Evolutionary conservation across 2,329 filamentous ascomycete genomes (phyloP).

Genomic region (Fusarium nisikadoi): DNA sequence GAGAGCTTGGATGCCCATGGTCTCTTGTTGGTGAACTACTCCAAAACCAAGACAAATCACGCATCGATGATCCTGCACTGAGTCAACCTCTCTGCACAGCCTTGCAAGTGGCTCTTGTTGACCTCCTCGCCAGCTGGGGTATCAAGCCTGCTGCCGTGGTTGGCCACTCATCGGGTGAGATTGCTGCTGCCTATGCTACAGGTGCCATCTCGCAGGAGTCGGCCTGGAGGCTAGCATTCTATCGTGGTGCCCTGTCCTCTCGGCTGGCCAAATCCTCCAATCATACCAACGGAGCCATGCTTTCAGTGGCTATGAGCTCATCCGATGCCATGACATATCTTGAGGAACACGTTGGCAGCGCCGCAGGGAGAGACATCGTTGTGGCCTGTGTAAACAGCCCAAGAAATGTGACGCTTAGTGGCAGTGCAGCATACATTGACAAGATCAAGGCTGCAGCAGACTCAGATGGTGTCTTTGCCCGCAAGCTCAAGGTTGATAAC

Average conservation of each 20-base stretch:
- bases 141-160: conserved; percentile 48
- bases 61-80: conserved; percentile 50
- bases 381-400: conserved; percentile 33
- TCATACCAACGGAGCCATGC: conserved; percentile 45
- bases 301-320: conserved; percentile 45
- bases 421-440: conserved; percentile 14
- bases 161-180: conserved; percentile 55
- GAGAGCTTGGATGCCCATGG: neutral
- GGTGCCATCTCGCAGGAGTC: conserved; percentile 44
- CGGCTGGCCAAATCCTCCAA: neutral
- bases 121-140: conserved; percentile 48
- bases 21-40: conserved; percentile 5
- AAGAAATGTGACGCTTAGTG: conserved; percentile 25
- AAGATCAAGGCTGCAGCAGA: conserved; percentile 8
- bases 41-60: neutral
- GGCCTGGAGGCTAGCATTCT: conserved; percentile 50
- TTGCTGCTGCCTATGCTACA: conserved; percentile 53
- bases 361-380: neutral
- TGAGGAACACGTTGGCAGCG: neutral
- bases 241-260: conserved; percentile 44
- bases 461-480: conserved; percentile 9
- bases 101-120: conserved; percentile 60
- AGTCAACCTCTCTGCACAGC: conserved; percentile 65
- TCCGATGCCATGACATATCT: conserved; percentile 39
- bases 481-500: conserved; percentile 53